Evolutionary conservation across 805 yeast species (phyloP).

Genomic region (Kuraishia floccosa): DNA sequence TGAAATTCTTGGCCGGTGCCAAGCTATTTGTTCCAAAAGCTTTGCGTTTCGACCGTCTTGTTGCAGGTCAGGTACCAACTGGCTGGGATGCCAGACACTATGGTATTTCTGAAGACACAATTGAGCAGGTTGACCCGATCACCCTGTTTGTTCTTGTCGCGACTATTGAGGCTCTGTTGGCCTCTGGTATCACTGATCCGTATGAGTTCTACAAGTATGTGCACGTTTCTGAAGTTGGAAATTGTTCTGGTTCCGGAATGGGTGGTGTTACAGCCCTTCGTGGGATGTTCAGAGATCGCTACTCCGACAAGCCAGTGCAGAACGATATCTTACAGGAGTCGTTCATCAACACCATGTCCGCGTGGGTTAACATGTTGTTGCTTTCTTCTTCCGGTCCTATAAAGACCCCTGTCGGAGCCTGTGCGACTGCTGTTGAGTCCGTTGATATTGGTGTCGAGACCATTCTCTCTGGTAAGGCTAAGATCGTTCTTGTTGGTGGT

Average conservation of each 20-base stretch:
- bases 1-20: slow-evolving; percentile 87
- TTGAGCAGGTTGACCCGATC: slow-evolving; percentile 91
- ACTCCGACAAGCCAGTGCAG: slow-evolving; percentile 86
- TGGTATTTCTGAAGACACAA: slow-evolving; percentile 91
- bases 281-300: slow-evolving; percentile 97
- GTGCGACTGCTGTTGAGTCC: slow-evolving; percentile 98
- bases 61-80: slow-evolving; percentile 93
- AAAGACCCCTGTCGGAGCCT: slow-evolving; percentile 99
- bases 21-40: slow-evolving; percentile 86
- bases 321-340: slow-evolving; percentile 97
- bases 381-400: slow-evolving; percentile 97
- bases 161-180: slow-evolving; percentile 86
- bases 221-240: slow-evolving; percentile 97
- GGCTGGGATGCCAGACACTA: slow-evolving; percentile 96
- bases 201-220: slow-evolving; percentile 97
- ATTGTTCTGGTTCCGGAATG: slow-evolving; percentile 99
- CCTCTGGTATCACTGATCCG: slow-evolving; percentile 96
- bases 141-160: slow-evolving; percentile 89
- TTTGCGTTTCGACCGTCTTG: slow-evolving; percentile 53
- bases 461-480: slow-evolving; percentile 87
- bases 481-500: slow-evolving; percentile 96
- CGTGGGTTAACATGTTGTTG: slow-evolving; percentile 98
- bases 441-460: slow-evolving; percentile 94
- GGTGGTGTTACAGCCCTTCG: slow-evolving; percentile 97
- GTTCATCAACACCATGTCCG: slow-evolving; percentile 97